These are phyloP conservation scores for Pinus tabuliformis DNA, from an alignment of 75 land plant species.

Conservation along the genomic window DNA sequence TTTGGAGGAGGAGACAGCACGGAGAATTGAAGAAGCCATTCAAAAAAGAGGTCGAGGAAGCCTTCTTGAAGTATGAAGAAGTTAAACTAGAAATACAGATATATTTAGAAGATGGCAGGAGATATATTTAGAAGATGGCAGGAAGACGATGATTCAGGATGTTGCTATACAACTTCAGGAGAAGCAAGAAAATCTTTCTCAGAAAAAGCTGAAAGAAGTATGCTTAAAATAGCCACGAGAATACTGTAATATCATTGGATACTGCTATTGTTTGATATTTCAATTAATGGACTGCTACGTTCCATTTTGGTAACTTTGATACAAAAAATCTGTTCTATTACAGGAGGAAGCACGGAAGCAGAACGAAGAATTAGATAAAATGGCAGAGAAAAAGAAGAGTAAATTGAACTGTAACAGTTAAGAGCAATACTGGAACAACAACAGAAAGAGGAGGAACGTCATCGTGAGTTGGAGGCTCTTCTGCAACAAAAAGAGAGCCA, in stretches of 20 bases:
- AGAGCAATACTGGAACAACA: constrained; percentile 44
- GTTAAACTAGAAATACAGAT: constrained; percentile 29
- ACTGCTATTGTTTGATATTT: constrained; percentile 5
- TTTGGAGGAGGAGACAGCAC: too few relatives aligned
- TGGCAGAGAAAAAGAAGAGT: too few relatives aligned
- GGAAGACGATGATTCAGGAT: too few relatives aligned
- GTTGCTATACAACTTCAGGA: too few relatives aligned
- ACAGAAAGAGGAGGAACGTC: constrained; percentile 43
- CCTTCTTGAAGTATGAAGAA: constrained; percentile 33
- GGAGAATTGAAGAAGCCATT: too few relatives aligned
- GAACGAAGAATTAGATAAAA: too few relatives aligned
- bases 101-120: constrained; percentile 23
- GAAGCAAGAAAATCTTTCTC: too few relatives aligned
- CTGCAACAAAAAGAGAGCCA: constrained; percentile 34
- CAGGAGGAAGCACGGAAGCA: too few relatives aligned
- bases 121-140: constrained; percentile 32
- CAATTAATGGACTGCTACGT: neutral
- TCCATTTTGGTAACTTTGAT: constrained; percentile 5
- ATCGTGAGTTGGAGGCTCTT: constrained; percentile 41
- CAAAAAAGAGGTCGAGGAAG: too few relatives aligned
- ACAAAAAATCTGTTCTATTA: too few relatives aligned
- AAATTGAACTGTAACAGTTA: constrained; percentile 34
- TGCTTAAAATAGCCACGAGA: neutral
- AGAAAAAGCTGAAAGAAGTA: too few relatives aligned
- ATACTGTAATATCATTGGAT: neutral